Base-by-base conservation (phyloP, 2,329 filamentous ascomycete genomes). In the Lojkania enalia region DNA sequence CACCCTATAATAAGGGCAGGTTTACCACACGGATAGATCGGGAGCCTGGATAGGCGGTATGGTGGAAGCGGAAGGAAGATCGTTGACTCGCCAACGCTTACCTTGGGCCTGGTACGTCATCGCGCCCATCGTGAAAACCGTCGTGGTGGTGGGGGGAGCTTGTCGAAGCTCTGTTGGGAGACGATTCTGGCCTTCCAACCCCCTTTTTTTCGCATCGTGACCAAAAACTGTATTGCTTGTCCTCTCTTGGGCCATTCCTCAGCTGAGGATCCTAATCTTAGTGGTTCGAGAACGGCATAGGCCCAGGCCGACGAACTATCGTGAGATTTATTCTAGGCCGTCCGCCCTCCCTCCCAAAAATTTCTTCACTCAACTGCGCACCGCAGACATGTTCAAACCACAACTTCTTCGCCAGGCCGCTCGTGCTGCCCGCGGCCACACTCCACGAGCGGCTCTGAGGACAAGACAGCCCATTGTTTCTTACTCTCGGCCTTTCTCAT, bases 301-400 rank as follows among this genome's bases (percentile, higher is more conserved):
- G 33, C 42, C 44, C 36, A 46, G 36, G 33, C 33, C 33, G 23
- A 35, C 36, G 14, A 37, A 20, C 25, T 39, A 49, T 47, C 46
- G 42, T 49, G 42, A 42, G 15, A 35, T 35, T 37, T 37, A 37
- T n/a, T 29, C 15, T 32, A 15, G n/a, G 3, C 6, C 14, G 13
- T 21, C 35, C 44, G 36, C 33, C 46, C 30, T 20, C 27, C 14
- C 21, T 35, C 37, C 20, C 15, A 12, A n/a, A 15, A 13, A 41
- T 44, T 39, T 25, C 20, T 25, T 40, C 39, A 31, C 18, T 48
- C 44, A 46, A 44, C 44, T 48, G 41, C 23, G 39, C 35, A 44
- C 36, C 25, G 29, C 14, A 40, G 49, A 49, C 37, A 71, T 71
- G 67, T 64, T 70, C 57, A 62, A 52, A 51, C 53, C 64, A 35